A percentile compares a stretch with the other conserved stretches of the same genome.
Conservation (phyloP, 306 rosid species). For the Geum urbanum region DNA sequence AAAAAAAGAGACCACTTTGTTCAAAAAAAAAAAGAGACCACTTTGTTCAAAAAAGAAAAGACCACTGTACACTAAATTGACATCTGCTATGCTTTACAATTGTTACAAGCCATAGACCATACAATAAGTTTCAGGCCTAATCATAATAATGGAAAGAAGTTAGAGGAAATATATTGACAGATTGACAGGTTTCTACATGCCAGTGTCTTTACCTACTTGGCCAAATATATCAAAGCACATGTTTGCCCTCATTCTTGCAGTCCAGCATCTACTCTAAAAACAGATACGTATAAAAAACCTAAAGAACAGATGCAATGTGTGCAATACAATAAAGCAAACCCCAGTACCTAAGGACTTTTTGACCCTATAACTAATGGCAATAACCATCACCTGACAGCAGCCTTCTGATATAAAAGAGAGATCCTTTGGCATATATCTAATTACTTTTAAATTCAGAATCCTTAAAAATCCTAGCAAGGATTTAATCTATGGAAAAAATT, state of each 20-base stretch:
- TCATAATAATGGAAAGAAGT: background rate
- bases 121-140: background rate
- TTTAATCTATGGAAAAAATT: background rate
- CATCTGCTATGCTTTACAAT: background rate
- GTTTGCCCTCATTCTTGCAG: background rate
- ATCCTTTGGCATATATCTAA: too few species aligned
- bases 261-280: background rate
- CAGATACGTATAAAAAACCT: background rate
- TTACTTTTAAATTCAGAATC: background rate
- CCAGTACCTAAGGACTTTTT: background rate
- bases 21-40: too few species aligned
- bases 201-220: slow-evolving; percentile 1
- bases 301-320: background rate
- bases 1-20: too few species aligned
- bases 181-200: background rate
- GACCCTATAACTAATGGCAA: background rate
- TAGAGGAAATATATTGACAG: background rate
- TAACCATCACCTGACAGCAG: background rate
- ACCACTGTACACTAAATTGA: too few species aligned
- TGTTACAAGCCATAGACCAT: background rate
- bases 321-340: background rate
- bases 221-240: background rate
- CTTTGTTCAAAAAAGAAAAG: too few species aligned
- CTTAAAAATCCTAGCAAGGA: background rate
- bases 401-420: background rate